A percentile compares a stretch with the other conserved stretches of the same genome.
These are phyloP conservation scores for Stagonosporopsis cucurbitacearum DNA, from an alignment of 2,329 filamentous ascomycete species.

Conservation along the genomic window DNA sequence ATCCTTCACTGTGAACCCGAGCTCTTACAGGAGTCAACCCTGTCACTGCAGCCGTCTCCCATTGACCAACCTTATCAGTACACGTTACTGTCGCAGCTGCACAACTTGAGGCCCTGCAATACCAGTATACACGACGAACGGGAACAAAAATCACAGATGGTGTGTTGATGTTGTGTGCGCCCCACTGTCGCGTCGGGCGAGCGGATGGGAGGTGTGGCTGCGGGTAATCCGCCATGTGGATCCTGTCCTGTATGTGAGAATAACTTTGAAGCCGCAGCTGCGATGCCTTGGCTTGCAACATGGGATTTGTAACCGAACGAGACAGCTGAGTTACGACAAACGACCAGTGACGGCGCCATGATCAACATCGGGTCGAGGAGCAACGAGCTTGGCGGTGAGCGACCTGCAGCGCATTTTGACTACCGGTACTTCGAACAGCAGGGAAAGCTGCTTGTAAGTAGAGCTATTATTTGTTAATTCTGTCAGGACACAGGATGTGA, in stretches of 20 bases:
- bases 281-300: neutral
- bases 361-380: too few species aligned
- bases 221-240: neutral
- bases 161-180: neutral
- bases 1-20: neutral
- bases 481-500: too few species aligned
- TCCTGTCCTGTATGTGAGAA: neutral
- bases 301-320: too few species aligned
- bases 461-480: neutral
- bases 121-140: neutral
- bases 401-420: too few species aligned
- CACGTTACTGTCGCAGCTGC: neutral
- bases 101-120: neutral
- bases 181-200: conserved; percentile 7
- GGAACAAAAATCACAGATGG: neutral
- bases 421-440: too few species aligned
- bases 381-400: too few species aligned
- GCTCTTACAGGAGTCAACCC: neutral
- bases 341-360: neutral
- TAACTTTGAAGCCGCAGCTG: neutral
- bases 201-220: conserved; percentile 10
- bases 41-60: neutral
- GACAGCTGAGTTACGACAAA: too few species aligned
- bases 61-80: too few species aligned
- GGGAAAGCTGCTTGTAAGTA: neutral